Evolutionary conservation across 1,284 basidiomycete species (phyloP).

Genomic region (Vanrija sp.): DNA sequence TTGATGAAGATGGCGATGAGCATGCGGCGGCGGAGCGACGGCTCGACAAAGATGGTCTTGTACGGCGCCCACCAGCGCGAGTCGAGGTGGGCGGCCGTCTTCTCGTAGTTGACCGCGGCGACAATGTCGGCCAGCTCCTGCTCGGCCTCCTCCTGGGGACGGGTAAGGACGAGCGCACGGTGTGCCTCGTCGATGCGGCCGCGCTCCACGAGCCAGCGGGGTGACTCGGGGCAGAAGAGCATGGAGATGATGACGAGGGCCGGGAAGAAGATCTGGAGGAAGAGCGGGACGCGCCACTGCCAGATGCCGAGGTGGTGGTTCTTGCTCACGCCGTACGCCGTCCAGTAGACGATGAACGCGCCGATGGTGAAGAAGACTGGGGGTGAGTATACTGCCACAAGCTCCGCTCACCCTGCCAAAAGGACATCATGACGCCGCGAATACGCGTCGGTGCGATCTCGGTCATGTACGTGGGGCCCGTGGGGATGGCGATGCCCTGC

Average conservation of each 20-base stretch:
- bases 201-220: conserved; percentile 56
- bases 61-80: neutral
- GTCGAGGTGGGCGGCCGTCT: conserved; percentile 1
- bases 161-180: conserved; percentile 7
- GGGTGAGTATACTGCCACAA: too few species aligned
- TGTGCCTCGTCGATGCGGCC: conserved; percentile 23
- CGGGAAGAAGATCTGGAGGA: conserved; percentile 17
- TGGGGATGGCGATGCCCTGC: conserved; percentile 2
- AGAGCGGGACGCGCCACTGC: conserved; percentile 12
- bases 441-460: neutral
- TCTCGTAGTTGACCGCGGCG: conserved; percentile 19
- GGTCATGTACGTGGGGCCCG: conserved; percentile 2
- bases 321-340: conserved; percentile 11
- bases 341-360: conserved; percentile 5
- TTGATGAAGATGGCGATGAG: conserved; percentile 19
- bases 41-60: conserved; percentile 14
- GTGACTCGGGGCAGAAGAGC: conserved; percentile 54
- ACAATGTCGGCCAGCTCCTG: conserved; percentile 16
- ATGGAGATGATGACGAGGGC: conserved; percentile 43
- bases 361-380: conserved; percentile 1
- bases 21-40: conserved; percentile 20
- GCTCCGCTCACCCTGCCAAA: neutral
- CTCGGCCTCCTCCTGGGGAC: conserved; percentile 15
- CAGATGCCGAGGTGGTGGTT: conserved; percentile 13
- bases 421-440: conserved; percentile 1